phyloP scores from a whole-genome alignment of 352 stramenopile species.

The Phytopythium kandeliae region DNA sequence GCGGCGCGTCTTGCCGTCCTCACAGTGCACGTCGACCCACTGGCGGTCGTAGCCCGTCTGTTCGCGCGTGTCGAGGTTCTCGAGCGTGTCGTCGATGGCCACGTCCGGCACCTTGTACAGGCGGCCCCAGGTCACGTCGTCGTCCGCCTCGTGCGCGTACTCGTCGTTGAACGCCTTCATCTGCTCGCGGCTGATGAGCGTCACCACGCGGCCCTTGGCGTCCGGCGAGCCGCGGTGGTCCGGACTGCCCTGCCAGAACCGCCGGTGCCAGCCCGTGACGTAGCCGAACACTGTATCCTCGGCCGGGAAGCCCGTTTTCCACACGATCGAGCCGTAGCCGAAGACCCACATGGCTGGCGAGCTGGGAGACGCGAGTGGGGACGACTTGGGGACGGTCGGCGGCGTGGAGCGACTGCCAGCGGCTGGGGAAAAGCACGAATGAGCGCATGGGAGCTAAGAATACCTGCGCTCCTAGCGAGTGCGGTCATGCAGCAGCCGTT shows the following conservation, averaged over 20 bases:
- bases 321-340: conserved; percentile 79
- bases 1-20: conserved; percentile 51
- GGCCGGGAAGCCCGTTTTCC: conserved; percentile 67
- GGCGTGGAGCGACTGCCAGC: conserved; percentile 2
- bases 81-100: conserved; percentile 67
- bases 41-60: conserved; percentile 78
- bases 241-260: conserved; percentile 88
- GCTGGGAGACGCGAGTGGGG: background rate
- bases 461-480: too few relatives aligned
- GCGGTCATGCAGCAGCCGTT: too few relatives aligned
- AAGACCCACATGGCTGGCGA: conserved; percentile 71
- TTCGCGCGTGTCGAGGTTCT: conserved; percentile 81
- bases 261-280: conserved; percentile 80
- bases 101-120: conserved; percentile 83
- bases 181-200: conserved; percentile 73
- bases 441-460: too few relatives aligned
- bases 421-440: conserved; percentile 25
- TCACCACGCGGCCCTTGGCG: conserved; percentile 77
- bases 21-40: conserved; percentile 73
- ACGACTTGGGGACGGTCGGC: too few relatives aligned
- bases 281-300: conserved; percentile 68
- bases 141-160: conserved; percentile 48
- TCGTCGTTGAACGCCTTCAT: conserved; percentile 74
- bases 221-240: conserved; percentile 82
- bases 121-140: conserved; percentile 79